Conservation (phyloP, 371 early-diverging fungal genomes). For the Apophysomyces sp. region DNA sequence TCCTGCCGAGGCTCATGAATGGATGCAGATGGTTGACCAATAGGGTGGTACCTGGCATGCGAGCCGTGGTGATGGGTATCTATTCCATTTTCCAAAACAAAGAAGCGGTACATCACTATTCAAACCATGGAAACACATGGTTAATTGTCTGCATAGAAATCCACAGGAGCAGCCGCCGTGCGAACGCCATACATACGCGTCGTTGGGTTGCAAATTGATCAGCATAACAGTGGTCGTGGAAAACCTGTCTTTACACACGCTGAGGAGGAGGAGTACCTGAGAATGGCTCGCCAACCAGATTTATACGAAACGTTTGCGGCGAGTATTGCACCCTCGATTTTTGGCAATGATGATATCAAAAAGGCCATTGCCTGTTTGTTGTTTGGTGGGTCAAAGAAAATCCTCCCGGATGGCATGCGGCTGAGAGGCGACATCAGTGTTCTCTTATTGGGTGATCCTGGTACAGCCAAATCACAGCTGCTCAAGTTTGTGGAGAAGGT, state of each 20-base stretch:
- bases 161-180: conserved; percentile 80
- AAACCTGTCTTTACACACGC: conserved; percentile 81
- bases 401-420: conserved; percentile 95
- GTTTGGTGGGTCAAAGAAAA: conserved; percentile 97
- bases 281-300: conserved; percentile 84
- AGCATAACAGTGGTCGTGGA: conserved; percentile 69
- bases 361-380: conserved; percentile 96
- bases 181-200: conserved; percentile 93
- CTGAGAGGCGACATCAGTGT: conserved; percentile 99
- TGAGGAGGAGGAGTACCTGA: conserved; percentile 90
- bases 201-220: conserved; percentile 86
- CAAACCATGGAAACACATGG: not conserved
- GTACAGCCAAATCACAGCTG: conserved; percentile 99
- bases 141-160: conserved; percentile 25
- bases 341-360: conserved; percentile 96
- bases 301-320: conserved; percentile 87
- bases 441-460: conserved; percentile 99
- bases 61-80: conserved; percentile 95
- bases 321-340: conserved; percentile 97
- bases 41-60: conserved; percentile 93
- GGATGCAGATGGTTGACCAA: conserved; percentile 74
- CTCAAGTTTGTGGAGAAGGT: conserved; percentile 98
- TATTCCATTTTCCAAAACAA: conserved; percentile 88
- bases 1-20: not conserved
- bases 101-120: conserved; percentile 31